Conservation (phyloP, 768 basidiomycete species). For the Neoboletus magnificus region DNA sequence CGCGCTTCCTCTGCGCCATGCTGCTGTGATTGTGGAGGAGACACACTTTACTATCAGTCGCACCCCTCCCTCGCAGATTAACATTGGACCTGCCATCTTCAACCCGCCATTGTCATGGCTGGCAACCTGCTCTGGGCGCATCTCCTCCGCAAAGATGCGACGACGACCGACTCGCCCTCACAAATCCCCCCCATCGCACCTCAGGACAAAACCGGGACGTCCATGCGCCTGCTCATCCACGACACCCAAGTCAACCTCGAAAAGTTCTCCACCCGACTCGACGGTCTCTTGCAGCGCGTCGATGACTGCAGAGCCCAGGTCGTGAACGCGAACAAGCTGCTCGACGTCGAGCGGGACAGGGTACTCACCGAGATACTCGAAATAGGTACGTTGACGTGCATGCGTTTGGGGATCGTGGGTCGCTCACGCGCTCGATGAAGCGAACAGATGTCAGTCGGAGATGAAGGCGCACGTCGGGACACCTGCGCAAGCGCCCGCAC, state of each 20-base stretch:
- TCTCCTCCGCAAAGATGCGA: constrained; percentile 44
- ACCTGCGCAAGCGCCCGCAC: constrained; percentile 46
- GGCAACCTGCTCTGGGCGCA: constrained; percentile 49
- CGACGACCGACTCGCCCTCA: constrained; percentile 20
- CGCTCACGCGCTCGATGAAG: constrained; percentile 34
- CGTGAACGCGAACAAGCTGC: constrained; percentile 49
- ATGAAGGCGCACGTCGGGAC: constrained; percentile 55
- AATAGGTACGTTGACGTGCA: not conserved
- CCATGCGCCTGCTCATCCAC: constrained; percentile 68
- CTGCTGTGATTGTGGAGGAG: constrained; percentile 20
- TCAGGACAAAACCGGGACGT: constrained; percentile 62
- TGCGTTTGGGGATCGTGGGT: not conserved
- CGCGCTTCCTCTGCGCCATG: constrained; percentile 49
- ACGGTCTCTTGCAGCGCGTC: constrained; percentile 47
- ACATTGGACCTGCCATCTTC: not conserved
- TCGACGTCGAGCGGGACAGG: constrained; percentile 57
- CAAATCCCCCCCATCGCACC: constrained; percentile 42
- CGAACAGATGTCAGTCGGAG: constrained; percentile 60
- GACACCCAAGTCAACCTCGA: constrained; percentile 73
- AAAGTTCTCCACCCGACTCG: constrained; percentile 57
- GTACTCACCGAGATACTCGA: constrained; percentile 47
- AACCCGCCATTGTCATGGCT: constrained; percentile 1
- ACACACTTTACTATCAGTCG: rapidly evolving
- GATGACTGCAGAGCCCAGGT: constrained; percentile 55
- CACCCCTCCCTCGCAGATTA: no score